Evolutionary conservation across 345 rosid species (phyloP).

Genomic region (Brassica juncea): DNA sequence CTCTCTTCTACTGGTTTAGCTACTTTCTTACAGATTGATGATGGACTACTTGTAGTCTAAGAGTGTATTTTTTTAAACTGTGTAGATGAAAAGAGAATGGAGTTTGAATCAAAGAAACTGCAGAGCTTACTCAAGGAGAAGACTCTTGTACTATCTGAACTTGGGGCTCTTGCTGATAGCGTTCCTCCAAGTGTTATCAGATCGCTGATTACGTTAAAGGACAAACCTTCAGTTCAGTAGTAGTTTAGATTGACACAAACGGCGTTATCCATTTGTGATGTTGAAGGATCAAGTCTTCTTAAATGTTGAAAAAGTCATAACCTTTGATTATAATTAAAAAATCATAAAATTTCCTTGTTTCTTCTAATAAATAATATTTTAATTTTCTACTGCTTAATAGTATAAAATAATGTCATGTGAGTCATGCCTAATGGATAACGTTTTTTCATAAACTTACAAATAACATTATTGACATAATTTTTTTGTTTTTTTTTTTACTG

Average conservation of each 20-base stretch:
- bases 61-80: not conserved
- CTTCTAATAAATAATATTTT: not conserved
- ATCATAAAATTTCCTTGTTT: not conserved
- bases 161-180: slow-evolving; percentile 77
- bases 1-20: not conserved
- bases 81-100: slow-evolving; percentile 9
- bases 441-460: not conserved
- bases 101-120: slow-evolving; percentile 58
- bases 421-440: slow-evolving; percentile 4
- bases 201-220: slow-evolving; percentile 68
- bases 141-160: slow-evolving; percentile 63
- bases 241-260: not conserved
- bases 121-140: slow-evolving; percentile 81
- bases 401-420: not conserved
- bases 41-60: not conserved
- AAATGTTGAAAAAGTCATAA: slow-evolving; percentile 8
- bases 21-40: not conserved
- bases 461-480: not conserved
- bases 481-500: not conserved
- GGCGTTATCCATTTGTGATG: slow-evolving; percentile 3
- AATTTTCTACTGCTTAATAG: not conserved
- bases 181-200: slow-evolving; percentile 64
- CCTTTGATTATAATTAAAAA: not conserved
- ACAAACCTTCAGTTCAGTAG: slow-evolving; percentile 41
- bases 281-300: slow-evolving; percentile 10